phyloP scores from a whole-genome alignment of 768 basidiomycete genomes.

The Scleroderma bovista region DNA sequence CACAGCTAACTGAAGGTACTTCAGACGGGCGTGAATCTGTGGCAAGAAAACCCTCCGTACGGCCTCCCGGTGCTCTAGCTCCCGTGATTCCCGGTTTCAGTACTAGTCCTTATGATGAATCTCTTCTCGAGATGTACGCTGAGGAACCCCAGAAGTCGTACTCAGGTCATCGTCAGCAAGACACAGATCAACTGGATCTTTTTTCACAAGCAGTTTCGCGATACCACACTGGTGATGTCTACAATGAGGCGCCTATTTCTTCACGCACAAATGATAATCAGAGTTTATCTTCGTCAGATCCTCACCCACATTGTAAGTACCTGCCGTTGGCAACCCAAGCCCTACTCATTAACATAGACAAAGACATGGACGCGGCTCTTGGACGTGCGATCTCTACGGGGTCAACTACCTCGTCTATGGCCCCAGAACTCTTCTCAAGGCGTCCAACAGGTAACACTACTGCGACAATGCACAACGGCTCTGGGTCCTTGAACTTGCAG shows the following conservation, averaged over 20 bases:
- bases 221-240: slow-evolving; percentile 9
- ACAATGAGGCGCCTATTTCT: slow-evolving; percentile 4
- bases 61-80: slow-evolving; percentile 25
- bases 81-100: slow-evolving; percentile 23
- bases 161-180: slow-evolving; percentile 17
- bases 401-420: slow-evolving; percentile 25
- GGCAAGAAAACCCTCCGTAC: slow-evolving; percentile 16
- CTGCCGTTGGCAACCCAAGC: neutral
- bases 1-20: slow-evolving; percentile 2
- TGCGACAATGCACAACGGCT: slow-evolving; percentile 17
- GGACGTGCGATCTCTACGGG: slow-evolving; percentile 25
- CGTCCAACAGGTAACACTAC: slow-evolving; percentile 22
- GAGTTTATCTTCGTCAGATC: slow-evolving; percentile 17
- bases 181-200: slow-evolving; percentile 12
- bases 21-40: slow-evolving; percentile 17
- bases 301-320: slow-evolving; percentile 17
- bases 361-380: slow-evolving; percentile 14
- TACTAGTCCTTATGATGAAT: slow-evolving; percentile 19
- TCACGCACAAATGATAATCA: slow-evolving; percentile 17
- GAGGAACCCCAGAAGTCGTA: slow-evolving; percentile 13
- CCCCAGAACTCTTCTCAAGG: slow-evolving; percentile 18
- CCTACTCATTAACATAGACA: slow-evolving; percentile 5
- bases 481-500: slow-evolving; percentile 11
- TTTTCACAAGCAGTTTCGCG: slow-evolving; percentile 10
- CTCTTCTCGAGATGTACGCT: slow-evolving; percentile 19